These are phyloP conservation scores for Termitomyces sp. DNA, from an alignment of 768 basidiomycete genomes.

Conservation along the genomic window DNA sequence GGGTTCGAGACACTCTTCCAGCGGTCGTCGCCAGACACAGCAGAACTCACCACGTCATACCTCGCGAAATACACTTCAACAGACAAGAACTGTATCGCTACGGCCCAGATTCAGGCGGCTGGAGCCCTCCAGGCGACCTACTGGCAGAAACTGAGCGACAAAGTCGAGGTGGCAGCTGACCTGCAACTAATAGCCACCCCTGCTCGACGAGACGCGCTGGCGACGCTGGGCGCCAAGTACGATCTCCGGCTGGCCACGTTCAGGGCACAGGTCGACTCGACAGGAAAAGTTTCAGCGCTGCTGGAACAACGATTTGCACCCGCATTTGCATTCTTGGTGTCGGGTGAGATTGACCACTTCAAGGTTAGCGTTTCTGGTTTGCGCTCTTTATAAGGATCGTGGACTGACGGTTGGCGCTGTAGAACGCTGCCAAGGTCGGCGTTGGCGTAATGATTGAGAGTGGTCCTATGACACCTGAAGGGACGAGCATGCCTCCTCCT, in stretches of 20 bases:
- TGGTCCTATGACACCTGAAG: slow-evolving; percentile 72
- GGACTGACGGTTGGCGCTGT: slow-evolving; percentile 2
- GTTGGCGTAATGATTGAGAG: slow-evolving; percentile 98
- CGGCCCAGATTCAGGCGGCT: slow-evolving; percentile 77
- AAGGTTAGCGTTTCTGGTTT: slow-evolving; percentile 51
- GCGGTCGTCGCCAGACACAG: slow-evolving; percentile 62
- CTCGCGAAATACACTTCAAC: slow-evolving; percentile 72
- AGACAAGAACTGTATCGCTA: slow-evolving; percentile 87
- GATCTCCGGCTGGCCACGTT: slow-evolving; percentile 93
- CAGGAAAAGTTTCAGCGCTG: slow-evolving; percentile 91
- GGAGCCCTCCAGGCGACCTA: slow-evolving; percentile 90
- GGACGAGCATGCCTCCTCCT: slow-evolving; percentile 59
- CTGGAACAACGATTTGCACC: slow-evolving; percentile 97
- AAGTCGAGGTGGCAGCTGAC: slow-evolving; percentile 97
- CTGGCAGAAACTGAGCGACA: slow-evolving; percentile 93
- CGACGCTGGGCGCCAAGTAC: slow-evolving; percentile 94
- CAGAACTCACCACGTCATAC: slow-evolving; percentile 72
- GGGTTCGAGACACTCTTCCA: slow-evolving; percentile 86
- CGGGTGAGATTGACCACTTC: slow-evolving; percentile 98
- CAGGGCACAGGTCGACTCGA: slow-evolving; percentile 91
- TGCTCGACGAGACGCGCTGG: slow-evolving; percentile 81
- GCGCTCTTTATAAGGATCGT: neutral
- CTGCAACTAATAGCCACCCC: slow-evolving; percentile 78
- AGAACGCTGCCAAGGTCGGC: slow-evolving; percentile 94
- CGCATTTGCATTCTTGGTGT: slow-evolving; percentile 88